Base-by-base conservation (phyloP, 495 filamentous ascomycete genomes). In the Podospora conica region DNA sequence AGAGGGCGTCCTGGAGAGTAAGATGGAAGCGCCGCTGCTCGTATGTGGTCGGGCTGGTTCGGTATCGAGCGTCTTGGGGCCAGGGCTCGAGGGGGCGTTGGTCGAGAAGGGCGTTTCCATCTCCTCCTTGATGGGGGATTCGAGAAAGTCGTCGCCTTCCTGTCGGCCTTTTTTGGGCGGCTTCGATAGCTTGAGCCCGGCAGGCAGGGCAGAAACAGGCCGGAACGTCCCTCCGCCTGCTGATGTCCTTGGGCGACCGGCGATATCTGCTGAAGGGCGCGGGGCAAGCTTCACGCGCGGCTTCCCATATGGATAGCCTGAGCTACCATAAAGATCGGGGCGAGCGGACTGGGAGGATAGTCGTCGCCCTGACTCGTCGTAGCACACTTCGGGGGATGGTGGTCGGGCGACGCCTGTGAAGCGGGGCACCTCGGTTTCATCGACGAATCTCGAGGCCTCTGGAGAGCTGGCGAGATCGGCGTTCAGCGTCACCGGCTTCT, bases 221-320 rank as follows among this genome's bases (percentile, higher is more conserved):
- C 90, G 84, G 68, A 88, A 84, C 53, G 87, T 84, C 57, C 76
- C 76, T 20, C 61, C 53, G 12, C 73, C 73, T 61, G 70, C 68
- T 18, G 88, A 81, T 11, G 88, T 89, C 58, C 87, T 83, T 53
- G 88, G 86, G 53, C 90, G 83, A 55, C 87, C 86, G 65, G 75
- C 83, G 27, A 81, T 79, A 68, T 96, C 92, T 24, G 89, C 78
- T 4, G 90, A 91, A 60, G 91, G 92, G 59, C 93, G 85, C 21
- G 93, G 93, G 9, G 90, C 93, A 27, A 94, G 84, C 72, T 92
- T 96, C 64, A 95, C 87, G 67, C 92, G 94, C 53, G 85, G 87
- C 63, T 87, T 88, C 24, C 81, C 80, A 68, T 84, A 84, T 0
- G 77, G 75, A 65, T 85, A 84, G 21, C 78, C 80, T 56, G 83